Percentiles rank a stretch among this genome's conserved stretches.
These are phyloP conservation scores for Paragyromitra xinjiangensis DNA, from an alignment of 495 filamentous ascomycete genomes.

Conservation along the genomic window DNA sequence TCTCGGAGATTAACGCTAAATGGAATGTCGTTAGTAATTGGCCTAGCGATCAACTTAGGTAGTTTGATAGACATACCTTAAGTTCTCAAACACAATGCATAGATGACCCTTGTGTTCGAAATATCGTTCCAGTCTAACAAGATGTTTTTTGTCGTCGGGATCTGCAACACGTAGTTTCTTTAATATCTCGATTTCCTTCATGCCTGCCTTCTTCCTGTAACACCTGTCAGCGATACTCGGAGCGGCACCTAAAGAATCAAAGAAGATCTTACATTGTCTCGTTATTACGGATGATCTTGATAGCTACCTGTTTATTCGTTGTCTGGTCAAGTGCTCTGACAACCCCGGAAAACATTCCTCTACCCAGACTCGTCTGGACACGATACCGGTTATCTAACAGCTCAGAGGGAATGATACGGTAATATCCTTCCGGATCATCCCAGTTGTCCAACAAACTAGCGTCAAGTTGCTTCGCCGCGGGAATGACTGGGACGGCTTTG, in stretches of 20 bases:
- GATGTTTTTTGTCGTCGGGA: conserved; percentile 88
- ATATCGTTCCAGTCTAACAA: conserved; percentile 82
- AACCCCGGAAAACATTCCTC: conserved; percentile 96
- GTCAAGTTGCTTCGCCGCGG: conserved; percentile 72
- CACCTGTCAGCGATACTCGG: conserved; percentile 49
- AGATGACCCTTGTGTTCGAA: conserved; percentile 96
- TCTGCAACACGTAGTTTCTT: conserved; percentile 83
- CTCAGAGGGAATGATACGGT: conserved; percentile 89
- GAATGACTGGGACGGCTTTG: conserved; percentile 62
- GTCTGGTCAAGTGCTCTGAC: conserved; percentile 84
- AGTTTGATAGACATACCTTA: conserved; percentile 61
- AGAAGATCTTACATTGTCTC: conserved; percentile 74
- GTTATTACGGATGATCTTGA: conserved; percentile 95
- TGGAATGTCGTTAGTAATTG: conserved; percentile 29
- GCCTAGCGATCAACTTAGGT: background rate
- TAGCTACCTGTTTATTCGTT: conserved; percentile 76
- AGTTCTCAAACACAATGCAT: conserved; percentile 95
- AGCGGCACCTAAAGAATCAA: background rate
- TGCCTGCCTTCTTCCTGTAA: conserved; percentile 78
- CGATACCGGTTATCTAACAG: conserved; percentile 87
- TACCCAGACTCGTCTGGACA: conserved; percentile 84
- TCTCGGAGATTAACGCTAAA: conserved; percentile 86
- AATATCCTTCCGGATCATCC: conserved; percentile 94
- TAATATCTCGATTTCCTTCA: conserved; percentile 92
- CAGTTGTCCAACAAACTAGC: conserved; percentile 90